Evolutionary conservation across 768 basidiomycete genomes (phyloP).

Genomic region (Pulveroboletus frians): DNA sequence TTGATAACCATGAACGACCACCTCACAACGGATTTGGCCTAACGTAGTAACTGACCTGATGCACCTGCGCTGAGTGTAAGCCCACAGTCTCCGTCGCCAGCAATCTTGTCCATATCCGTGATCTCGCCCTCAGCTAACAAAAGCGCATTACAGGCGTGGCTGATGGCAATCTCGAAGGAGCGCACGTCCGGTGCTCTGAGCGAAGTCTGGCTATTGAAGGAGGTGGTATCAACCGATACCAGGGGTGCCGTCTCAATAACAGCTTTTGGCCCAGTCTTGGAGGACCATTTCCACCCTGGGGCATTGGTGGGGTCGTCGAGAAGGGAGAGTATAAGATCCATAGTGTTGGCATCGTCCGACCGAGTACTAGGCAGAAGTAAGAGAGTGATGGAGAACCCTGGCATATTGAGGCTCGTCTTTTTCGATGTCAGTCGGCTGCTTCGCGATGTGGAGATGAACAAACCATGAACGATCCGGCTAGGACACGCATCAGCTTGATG

Average conservation of each 20-base stretch:
- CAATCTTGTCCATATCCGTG: constrained; percentile 84
- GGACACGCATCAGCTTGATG: constrained; percentile 54
- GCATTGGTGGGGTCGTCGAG: constrained; percentile 63
- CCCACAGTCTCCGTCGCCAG: constrained; percentile 84
- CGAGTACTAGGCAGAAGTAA: constrained; percentile 59
- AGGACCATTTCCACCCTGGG: constrained; percentile 85
- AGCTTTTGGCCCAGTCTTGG: constrained; percentile 37
- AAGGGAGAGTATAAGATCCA: constrained; percentile 51
- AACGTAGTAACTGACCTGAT: constrained; percentile 40
- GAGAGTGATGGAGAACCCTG: constrained; percentile 83
- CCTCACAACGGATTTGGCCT: not conserved
- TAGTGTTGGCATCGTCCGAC: constrained; percentile 35
- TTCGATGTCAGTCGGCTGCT: not conserved
- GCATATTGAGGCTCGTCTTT: constrained; percentile 89
- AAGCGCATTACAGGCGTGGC: constrained; percentile 58
- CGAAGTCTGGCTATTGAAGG: constrained; percentile 2
- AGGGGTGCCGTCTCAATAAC: constrained; percentile 11
- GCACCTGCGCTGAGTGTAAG: constrained; percentile 72
- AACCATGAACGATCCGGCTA: constrained; percentile 87
- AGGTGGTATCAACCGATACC: constrained; percentile 7
- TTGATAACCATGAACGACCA: not conserved
- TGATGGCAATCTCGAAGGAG: constrained; percentile 51
- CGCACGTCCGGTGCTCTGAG: constrained; percentile 40
- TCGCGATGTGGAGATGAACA: constrained; percentile 9
- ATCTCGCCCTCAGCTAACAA: constrained; percentile 83